phyloP scores from a whole-genome alignment of 345 rosid genomes.

The Excoecaria agallocha region DNA sequence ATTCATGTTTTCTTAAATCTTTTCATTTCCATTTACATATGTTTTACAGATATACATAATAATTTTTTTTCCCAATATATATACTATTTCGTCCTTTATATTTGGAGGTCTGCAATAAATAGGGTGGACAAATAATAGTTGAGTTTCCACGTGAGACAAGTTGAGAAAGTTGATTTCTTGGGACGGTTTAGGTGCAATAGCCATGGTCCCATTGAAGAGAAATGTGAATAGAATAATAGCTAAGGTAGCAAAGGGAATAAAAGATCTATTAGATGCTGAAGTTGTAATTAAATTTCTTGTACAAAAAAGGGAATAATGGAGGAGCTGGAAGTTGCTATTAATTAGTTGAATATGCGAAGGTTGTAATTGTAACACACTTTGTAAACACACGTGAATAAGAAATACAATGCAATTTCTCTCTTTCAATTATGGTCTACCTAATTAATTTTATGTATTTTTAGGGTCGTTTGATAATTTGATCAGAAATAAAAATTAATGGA shows the following conservation, averaged over 20 bases:
- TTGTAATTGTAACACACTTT: background rate
- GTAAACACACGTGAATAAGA: background rate
- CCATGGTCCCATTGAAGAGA: slow-evolving; percentile 25
- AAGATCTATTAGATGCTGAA: slow-evolving; percentile 9
- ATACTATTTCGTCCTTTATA: background rate
- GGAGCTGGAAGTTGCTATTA: slow-evolving; percentile 12
- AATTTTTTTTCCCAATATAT: background rate
- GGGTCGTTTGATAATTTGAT: no score
- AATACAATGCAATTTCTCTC: background rate
- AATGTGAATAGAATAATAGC: slow-evolving; percentile 34
- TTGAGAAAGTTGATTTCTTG: slow-evolving; percentile 7
- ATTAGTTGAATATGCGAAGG: slow-evolving; percentile 10
- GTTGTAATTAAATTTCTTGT: slow-evolving; percentile 19
- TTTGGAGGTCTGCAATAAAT: slow-evolving; percentile 18
- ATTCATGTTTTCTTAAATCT: background rate
- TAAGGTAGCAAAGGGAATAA: background rate
- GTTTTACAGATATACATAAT: background rate
- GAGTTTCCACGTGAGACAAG: background rate
- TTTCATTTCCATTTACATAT: background rate
- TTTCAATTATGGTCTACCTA: background rate
- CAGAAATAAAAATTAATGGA: no score
- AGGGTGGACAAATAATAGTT: background rate
- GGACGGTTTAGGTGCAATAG: slow-evolving; percentile 25
- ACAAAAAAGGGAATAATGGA: slow-evolving; percentile 27
- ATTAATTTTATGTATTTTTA: no score